Evolutionary conservation across 495 filamentous ascomycete genomes (phyloP).

Genomic region (Rhizodiscina lignyota): DNA sequence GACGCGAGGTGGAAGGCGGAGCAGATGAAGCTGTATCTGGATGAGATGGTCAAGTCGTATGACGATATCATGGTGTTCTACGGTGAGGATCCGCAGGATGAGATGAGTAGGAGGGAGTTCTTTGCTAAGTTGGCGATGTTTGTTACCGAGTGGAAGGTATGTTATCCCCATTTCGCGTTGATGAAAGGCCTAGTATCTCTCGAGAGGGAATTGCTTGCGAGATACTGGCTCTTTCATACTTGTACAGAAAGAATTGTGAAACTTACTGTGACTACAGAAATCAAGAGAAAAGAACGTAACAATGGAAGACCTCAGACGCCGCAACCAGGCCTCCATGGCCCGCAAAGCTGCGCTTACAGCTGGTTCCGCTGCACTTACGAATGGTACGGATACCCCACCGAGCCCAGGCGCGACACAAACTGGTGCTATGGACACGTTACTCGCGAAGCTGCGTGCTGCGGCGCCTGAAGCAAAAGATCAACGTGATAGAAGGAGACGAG

Average conservation of each 20-base stretch:
- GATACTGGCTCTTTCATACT: too few species aligned
- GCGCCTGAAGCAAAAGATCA: conserved; percentile 78
- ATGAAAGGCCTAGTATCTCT: too few species aligned
- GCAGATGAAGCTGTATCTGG: conserved; percentile 84
- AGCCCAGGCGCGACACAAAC: conserved; percentile 59
- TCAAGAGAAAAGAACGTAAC: conserved; percentile 79
- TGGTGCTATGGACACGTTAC: conserved; percentile 91
- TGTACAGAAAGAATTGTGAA: too few species aligned
- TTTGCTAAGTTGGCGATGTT: conserved; percentile 90
- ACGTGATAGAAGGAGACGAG: conserved; percentile 72
- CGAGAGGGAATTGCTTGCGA: too few species aligned
- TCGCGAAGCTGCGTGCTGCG: conserved; percentile 88
- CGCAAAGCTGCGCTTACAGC: conserved; percentile 48
- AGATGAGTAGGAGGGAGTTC: conserved; percentile 90
- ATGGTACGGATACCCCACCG: conserved; percentile 25
- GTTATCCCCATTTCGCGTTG: too few species aligned
- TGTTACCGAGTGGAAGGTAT: conserved; percentile 78
- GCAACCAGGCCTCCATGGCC: conserved; percentile 79
- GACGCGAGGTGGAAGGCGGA: conserved; percentile 91
- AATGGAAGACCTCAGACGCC: conserved; percentile 64
- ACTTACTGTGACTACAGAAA: too few species aligned
- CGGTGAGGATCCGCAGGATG: conserved; percentile 82
- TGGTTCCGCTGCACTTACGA: conserved; percentile 19
- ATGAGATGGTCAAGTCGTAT: conserved; percentile 80
- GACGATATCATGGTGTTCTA: conserved; percentile 96